Evolutionary conservation across 2,329 filamentous ascomycete genomes (phyloP).

Genomic region (Alternaria metachromatica): DNA sequence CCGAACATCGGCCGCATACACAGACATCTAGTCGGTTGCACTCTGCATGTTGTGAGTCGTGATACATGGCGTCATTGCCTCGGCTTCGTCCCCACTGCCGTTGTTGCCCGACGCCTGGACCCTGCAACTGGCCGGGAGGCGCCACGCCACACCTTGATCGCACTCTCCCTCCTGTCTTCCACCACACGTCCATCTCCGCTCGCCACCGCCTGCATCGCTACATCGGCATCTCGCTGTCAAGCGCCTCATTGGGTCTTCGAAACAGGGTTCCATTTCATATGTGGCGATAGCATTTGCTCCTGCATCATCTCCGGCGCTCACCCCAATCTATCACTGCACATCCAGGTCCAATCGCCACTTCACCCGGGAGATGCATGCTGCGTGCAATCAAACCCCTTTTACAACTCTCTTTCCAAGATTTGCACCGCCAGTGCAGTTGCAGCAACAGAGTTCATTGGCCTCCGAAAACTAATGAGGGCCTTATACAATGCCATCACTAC

Average conservation of each 20-base stretch:
- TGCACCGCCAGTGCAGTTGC: background rate
- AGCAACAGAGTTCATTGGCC: background rate
- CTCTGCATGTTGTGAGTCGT: background rate
- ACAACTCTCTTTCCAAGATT: background rate
- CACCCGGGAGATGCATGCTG: background rate
- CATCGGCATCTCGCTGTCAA: background rate
- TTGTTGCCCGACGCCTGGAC: background rate
- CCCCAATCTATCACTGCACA: background rate
- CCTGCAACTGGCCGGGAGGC: background rate
- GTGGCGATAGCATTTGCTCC: background rate
- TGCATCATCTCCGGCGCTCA: background rate
- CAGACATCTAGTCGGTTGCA: background rate
- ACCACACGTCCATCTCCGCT: background rate
- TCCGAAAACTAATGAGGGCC: background rate
- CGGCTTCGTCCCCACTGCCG: background rate
- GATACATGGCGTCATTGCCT: background rate
- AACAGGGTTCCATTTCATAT: background rate
- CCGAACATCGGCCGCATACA: background rate
- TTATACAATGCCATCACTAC: background rate
- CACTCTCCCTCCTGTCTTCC: background rate
- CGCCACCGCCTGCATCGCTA: background rate
- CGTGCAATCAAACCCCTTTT: background rate
- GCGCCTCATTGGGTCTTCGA: background rate
- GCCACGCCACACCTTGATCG: constrained; percentile 16
- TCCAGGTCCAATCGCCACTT: background rate